phyloP scores from a whole-genome alignment of 768 basidiomycete genomes.

The Zangia roseola region DNA sequence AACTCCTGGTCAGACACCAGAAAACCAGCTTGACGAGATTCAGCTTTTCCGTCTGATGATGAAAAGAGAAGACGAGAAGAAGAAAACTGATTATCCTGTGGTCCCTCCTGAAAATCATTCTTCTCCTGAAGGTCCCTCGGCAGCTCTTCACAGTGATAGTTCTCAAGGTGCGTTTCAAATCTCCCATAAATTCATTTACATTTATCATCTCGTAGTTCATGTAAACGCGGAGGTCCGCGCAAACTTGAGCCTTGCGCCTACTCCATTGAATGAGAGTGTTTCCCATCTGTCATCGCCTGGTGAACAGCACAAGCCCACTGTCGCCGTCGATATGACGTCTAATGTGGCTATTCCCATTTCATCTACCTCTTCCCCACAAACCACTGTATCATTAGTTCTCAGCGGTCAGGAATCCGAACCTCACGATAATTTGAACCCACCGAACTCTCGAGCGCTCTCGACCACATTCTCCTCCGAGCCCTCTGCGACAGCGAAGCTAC shows the following conservation, averaged over 20 bases:
- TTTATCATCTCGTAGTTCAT: conserved; percentile 16
- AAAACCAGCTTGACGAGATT: conserved; percentile 70
- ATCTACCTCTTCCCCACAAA: conserved; percentile 15
- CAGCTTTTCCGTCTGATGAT: conserved; percentile 82
- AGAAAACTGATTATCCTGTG: conserved; percentile 29
- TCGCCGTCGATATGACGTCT: not conserved
- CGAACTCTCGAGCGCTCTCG: conserved; percentile 38
- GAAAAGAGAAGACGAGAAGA: conserved; percentile 68
- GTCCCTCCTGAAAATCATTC: not conserved
- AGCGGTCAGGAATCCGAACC: conserved; percentile 20
- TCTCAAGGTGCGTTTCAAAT: conserved; percentile 20
- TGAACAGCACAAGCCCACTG: conserved; percentile 11
- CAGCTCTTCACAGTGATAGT: conserved; percentile 6
- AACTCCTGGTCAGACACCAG: conserved; percentile 16
- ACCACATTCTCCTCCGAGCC: conserved; percentile 27
- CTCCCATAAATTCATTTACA: not conserved
- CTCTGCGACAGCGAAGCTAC: conserved; percentile 13
- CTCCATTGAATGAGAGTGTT: conserved; percentile 4
- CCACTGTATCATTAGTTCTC: not conserved
- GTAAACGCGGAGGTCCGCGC: conserved; percentile 5
- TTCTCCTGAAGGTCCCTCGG: conserved; percentile 13
- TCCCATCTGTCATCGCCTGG: conserved; percentile 17
- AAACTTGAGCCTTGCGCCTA: conserved; percentile 4
- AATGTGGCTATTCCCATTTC: conserved; percentile 4
- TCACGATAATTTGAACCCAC: conserved; percentile 17